A percentile compares a stretch with the other conserved stretches of the same genome.
Conservation (phyloP, 1,139 yeast genomes). For the Geotrichum candidum region DNA sequence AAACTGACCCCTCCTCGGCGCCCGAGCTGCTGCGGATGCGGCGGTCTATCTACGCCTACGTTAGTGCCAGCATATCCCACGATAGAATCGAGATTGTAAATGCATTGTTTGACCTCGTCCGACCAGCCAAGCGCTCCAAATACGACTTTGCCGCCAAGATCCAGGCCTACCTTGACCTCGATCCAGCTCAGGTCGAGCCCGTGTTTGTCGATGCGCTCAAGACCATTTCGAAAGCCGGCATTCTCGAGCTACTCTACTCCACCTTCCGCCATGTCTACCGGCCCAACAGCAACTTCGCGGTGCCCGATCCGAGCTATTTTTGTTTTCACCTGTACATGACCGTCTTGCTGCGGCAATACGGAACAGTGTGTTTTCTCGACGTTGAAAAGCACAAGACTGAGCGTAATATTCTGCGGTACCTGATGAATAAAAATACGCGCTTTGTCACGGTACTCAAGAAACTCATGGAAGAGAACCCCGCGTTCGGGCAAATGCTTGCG, state of each 20-base stretch:
- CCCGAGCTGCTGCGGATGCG: not conserved
- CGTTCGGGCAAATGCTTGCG: constrained; percentile 17
- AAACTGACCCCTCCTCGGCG: not conserved
- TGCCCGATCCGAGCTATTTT: constrained; percentile 4
- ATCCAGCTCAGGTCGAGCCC: constrained; percentile 4
- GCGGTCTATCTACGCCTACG: constrained; percentile 1
- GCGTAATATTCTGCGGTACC: constrained; percentile 16
- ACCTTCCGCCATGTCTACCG: constrained; percentile 9
- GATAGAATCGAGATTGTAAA: constrained; percentile 1
- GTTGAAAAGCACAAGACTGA: constrained; percentile 14
- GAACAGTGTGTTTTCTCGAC: constrained; percentile 30
- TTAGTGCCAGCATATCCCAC: not conserved
- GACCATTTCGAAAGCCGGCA: constrained; percentile 5
- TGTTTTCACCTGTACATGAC: constrained; percentile 12
- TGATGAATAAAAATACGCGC: constrained; percentile 4
- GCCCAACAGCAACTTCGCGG: not conserved
- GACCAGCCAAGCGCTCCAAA: constrained; percentile 10
- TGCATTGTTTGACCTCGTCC: constrained; percentile 1
- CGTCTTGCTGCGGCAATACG: constrained; percentile 12
- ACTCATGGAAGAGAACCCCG: constrained; percentile 11
- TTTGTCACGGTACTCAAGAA: constrained; percentile 4
- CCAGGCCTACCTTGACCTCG: constrained; percentile 4
- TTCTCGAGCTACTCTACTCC: constrained; percentile 13
- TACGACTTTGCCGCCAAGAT: constrained; percentile 14
- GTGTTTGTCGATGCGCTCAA: constrained; percentile 8